Evolutionary conservation across 495 filamentous ascomycete species (phyloP).

Genomic region (Echria macrotheca): DNA sequence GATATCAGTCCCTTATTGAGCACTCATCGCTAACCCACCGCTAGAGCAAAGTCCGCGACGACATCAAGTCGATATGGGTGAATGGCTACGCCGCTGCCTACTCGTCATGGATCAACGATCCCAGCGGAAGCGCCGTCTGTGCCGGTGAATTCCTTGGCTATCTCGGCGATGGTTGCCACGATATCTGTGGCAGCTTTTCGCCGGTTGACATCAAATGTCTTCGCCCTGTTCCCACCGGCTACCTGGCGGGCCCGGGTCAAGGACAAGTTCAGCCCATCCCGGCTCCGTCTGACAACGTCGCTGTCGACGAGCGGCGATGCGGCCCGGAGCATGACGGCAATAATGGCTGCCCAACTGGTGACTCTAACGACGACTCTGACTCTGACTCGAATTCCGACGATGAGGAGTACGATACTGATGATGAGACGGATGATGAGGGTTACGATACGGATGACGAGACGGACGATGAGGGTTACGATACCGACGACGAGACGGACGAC

Average conservation of each 20-base stretch:
- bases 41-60: constrained; percentile 11
- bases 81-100: constrained; percentile 15
- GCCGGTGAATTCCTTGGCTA: constrained; percentile 17
- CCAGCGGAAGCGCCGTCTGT: constrained; percentile 12
- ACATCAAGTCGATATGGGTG: constrained; percentile 15
- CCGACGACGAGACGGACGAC: neutral
- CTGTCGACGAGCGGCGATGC: too few relatives aligned
- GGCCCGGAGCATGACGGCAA: neutral
- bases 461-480: neutral
- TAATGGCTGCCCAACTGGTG: too few relatives aligned
- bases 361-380: constrained; percentile 6
- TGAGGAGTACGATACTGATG: neutral
- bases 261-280: too few relatives aligned
- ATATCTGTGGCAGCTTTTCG: constrained; percentile 10
- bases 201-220: constrained; percentile 15
- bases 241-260: too few relatives aligned
- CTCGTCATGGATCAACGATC: constrained; percentile 8
- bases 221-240: constrained; percentile 17
- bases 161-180: constrained; percentile 14
- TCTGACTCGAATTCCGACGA: constrained; percentile 10
- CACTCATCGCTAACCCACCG: too few relatives aligned
- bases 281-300: too few relatives aligned
- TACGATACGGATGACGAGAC: neutral
- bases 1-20: too few relatives aligned
- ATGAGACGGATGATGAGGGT: too few relatives aligned